Evolutionary conservation across 306 rosid genomes (phyloP).

Genomic region (Glycine latifolia): DNA sequence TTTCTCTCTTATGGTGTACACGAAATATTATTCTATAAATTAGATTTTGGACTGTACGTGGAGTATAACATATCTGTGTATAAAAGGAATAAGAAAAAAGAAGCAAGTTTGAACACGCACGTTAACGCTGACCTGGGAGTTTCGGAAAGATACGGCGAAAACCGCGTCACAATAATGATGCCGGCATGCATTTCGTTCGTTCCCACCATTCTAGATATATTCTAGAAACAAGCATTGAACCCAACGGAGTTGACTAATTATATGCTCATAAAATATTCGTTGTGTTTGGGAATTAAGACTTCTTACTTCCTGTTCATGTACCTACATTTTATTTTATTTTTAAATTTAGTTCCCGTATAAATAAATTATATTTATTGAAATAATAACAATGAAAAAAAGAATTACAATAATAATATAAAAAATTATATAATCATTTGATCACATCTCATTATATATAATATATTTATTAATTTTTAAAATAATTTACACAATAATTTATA

Average conservation of each 20-base stretch:
- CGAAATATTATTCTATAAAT: background rate
- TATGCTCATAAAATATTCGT: background rate
- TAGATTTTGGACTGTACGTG: background rate
- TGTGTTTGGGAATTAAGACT: too few species aligned
- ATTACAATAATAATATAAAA: too few species aligned
- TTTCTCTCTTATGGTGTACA: too few species aligned
- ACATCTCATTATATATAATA: too few species aligned
- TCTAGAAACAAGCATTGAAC: background rate
- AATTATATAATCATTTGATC: too few species aligned
- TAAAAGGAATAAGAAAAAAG: background rate
- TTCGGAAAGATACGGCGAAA: conserved; percentile 16
- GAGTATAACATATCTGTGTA: background rate
- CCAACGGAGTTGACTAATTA: background rate
- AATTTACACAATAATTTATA: too few species aligned
- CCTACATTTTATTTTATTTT: too few species aligned
- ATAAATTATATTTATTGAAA: too few species aligned
- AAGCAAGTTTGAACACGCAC: conserved; percentile 26
- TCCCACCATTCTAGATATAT: background rate
- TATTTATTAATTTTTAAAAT: too few species aligned
- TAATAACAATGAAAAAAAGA: too few species aligned
- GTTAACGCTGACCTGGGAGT: background rate
- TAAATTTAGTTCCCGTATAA: too few species aligned
- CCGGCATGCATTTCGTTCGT: background rate
- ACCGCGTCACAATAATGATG: conserved; percentile 36
- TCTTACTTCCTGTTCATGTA: too few species aligned